These are phyloP conservation scores for Cajanus cajan DNA, from an alignment of 306 rosid genomes.

Conservation along the genomic window DNA sequence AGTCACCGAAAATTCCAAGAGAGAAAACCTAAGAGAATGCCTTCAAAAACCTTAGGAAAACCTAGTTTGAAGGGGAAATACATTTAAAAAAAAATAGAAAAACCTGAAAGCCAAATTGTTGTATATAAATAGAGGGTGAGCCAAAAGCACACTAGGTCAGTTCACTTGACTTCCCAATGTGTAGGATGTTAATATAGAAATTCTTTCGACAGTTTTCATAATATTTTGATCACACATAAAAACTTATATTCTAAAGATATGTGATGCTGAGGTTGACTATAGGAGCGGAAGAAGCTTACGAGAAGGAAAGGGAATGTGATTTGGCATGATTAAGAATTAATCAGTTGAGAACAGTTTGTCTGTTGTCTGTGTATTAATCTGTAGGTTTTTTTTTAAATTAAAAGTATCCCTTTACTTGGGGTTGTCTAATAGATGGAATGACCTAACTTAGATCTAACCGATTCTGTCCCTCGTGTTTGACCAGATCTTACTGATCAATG, in stretches of 20 bases:
- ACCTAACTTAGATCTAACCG: constrained; percentile 76
- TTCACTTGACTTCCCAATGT: background rate
- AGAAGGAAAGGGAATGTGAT: constrained; percentile 59
- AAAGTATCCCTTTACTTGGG: constrained; percentile 37
- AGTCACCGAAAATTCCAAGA: too few species aligned
- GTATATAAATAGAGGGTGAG: background rate
- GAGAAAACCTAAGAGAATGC: too few species aligned
- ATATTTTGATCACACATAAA: background rate
- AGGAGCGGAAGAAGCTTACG: constrained; percentile 88
- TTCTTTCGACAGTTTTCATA: background rate
- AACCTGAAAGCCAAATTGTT: background rate
- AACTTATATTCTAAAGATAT: background rate
- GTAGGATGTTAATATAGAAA: background rate
- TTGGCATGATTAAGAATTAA: constrained; percentile 55
- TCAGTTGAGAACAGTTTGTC: constrained; percentile 42
- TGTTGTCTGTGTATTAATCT: constrained; percentile 51
- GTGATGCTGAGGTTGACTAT: constrained; percentile 93
- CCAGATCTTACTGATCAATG: constrained; percentile 53
- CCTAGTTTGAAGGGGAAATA: too few species aligned
- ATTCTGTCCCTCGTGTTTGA: constrained; percentile 53
- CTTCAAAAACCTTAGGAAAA: too few species aligned
- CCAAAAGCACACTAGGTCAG: background rate
- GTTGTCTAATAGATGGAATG: constrained; percentile 62
- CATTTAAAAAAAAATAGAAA: background rate
- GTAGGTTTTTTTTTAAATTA: constrained; percentile 37